A percentile compares a stretch with the other conserved stretches of the same genome.
These are phyloP conservation scores for Gaeumannomyces tritici DNA, from an alignment of 2,329 filamentous ascomycete species.

Conservation along the genomic window DNA sequence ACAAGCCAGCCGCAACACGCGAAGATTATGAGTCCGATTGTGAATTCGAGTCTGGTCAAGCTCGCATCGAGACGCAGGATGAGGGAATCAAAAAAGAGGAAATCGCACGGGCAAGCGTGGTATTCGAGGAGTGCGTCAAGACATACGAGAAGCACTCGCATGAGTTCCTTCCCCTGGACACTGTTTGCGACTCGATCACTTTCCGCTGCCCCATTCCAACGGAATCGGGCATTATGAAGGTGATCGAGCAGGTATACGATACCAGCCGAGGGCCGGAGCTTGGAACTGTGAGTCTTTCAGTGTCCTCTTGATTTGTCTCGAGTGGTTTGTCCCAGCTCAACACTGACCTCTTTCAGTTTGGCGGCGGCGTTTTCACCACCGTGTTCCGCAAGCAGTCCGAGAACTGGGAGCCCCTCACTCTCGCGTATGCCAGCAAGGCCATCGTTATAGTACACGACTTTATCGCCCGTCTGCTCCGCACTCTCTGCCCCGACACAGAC, in stretches of 20 bases:
- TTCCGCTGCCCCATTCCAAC: conserved; percentile 12
- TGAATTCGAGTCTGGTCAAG: too few species aligned
- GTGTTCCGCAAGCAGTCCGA: conserved; percentile 42
- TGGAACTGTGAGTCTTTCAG: conserved; percentile 35
- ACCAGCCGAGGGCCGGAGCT: conserved; percentile 42
- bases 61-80: too few species aligned
- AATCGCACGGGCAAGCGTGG: too few species aligned
- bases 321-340: too few species aligned
- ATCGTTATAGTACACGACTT: conserved; percentile 44
- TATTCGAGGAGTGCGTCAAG: too few species aligned
- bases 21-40: too few species aligned
- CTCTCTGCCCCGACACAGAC: conserved; percentile 30
- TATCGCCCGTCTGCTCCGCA: conserved; percentile 30
- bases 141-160: too few species aligned
- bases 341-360: conserved; percentile 20
- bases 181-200: conserved; percentile 14
- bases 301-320: too few species aligned
- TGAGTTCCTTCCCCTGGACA: conserved; percentile 7
- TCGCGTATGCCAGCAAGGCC: conserved; percentile 38
- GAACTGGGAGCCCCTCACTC: conserved; percentile 40
- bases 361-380: conserved; percentile 27
- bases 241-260: conserved; percentile 31
- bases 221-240: conserved; percentile 25
- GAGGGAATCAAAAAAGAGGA: too few species aligned
- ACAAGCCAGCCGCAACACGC: too few species aligned